Conservation (phyloP, 192 early-diverging fungal species). For the Pilobolus umbonatus region DNA sequence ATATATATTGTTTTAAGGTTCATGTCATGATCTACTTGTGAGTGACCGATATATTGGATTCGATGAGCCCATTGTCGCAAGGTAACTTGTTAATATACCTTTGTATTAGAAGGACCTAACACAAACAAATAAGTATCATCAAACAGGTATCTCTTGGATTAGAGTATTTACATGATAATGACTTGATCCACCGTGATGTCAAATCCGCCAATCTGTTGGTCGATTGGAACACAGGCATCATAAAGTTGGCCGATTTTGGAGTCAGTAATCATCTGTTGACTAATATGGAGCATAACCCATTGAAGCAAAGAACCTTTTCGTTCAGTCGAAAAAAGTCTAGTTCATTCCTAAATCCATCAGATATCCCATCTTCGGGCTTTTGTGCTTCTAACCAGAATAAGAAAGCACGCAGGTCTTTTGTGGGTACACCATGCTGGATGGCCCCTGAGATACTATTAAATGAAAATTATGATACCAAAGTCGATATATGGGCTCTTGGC, state of each 20-base stretch:
- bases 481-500: conserved; percentile 44
- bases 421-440: conserved; percentile 61
- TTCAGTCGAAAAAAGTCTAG: background rate
- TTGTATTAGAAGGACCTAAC: background rate
- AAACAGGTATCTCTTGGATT: conserved; percentile 49
- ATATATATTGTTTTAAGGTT: conserved; percentile 13
- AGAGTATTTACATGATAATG: conserved; percentile 61
- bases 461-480: conserved; percentile 38
- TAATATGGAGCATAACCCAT: conserved; percentile 2
- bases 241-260: conserved; percentile 61
- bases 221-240: conserved; percentile 49
- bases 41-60: conserved; percentile 10
- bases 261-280: conserved; percentile 18
- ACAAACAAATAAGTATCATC: conserved; percentile 15
- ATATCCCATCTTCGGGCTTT: background rate
- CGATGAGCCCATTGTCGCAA: conserved; percentile 20
- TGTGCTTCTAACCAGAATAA: background rate
- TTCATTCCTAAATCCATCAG: background rate
- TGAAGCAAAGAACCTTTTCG: no score
- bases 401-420: conserved; percentile 52
- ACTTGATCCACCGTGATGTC: conserved; percentile 64
- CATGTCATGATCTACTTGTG: conserved; percentile 25
- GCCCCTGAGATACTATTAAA: conserved; percentile 39
- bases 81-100: conserved; percentile 13
- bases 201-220: conserved; percentile 67